Evolutionary conservation across 352 stramenopile genomes (phyloP), one percentile per base, ranked within the genome.

Genomic region (Pythium scleroteichum): DNA sequence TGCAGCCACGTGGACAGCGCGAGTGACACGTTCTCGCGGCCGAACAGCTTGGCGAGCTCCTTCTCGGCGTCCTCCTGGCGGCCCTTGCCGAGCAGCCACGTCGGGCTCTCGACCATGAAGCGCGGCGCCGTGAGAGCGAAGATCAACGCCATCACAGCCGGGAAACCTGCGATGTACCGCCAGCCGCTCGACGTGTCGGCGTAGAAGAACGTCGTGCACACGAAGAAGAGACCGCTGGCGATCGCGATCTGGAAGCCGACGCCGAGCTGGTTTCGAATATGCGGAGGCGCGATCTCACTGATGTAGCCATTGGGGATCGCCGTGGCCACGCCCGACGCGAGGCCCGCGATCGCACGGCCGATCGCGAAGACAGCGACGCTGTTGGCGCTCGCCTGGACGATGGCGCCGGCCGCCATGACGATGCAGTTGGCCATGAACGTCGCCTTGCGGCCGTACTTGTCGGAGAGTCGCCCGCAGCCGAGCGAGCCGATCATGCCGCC

Each of bases 191-290:
- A 71, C 0, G 71, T 81, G 49, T 79, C 71, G 12, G 74, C 69
- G 53, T 85, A 75, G 60, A 79, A 86, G 45, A 81, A 85, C 12
- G 80, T 71, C 35, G 72, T 73, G 0, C 62, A 66, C 20, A 83
- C 71, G 14, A 87, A 38, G 8, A 86, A 40, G 27, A 83, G 70
- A 16, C 78, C 77, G 13, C 83, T 39, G 0, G 68, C 69, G 44
- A 90, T 70, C 14, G 66, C 66, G 24, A 87, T 75, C 52, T 90
- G 79, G 38, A 85, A 66, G 16, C 53, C 48, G 20, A 69, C 41
- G 29, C 70, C 70, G n/a, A 82, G 57, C 22, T 53, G 62, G 60
- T 73, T 78, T 46, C 67, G 67, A 4, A 75, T 17, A 23, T 71
- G 62, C 19, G 67, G 67, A 6, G 67, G 67, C 10, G 67, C 59